Evolutionary conservation across 164 flowering plant species (phyloP).

Genomic region (Malania oleifera): DNA sequence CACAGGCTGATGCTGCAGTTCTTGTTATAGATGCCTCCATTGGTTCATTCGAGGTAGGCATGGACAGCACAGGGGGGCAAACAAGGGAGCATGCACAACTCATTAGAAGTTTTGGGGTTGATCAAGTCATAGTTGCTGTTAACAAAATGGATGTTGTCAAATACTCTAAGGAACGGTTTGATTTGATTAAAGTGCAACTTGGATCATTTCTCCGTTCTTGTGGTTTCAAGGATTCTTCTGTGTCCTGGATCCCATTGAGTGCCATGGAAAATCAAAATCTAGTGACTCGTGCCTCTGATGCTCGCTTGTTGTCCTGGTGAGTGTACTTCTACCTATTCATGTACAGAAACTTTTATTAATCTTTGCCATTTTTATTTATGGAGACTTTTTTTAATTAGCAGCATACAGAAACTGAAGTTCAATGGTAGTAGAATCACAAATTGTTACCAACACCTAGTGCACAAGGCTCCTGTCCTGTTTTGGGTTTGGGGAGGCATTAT

Average conservation of each 20-base stretch:
- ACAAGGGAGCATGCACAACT: constrained; percentile 95
- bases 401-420: too few species aligned
- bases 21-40: constrained; percentile 90
- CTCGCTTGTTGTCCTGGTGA: constrained; percentile 71
- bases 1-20: constrained; percentile 97
- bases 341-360: not conserved
- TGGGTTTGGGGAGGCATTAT: too few species aligned
- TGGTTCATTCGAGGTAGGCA: constrained; percentile 91
- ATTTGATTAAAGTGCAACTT: constrained; percentile 54
- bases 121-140: constrained; percentile 82
- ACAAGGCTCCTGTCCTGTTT: too few species aligned
- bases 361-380: too few species aligned
- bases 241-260: constrained; percentile 88
- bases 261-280: constrained; percentile 91
- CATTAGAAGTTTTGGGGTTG: constrained; percentile 94
- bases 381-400: too few species aligned
- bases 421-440: too few species aligned
- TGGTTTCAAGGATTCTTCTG: constrained; percentile 67
- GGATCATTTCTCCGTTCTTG: constrained; percentile 79
- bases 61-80: constrained; percentile 73
- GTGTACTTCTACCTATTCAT: constrained; percentile 5
- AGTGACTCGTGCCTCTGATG: constrained; percentile 65
- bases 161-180: constrained; percentile 84
- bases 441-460: too few species aligned
- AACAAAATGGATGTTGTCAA: constrained; percentile 91